Percentiles rank a stretch among this genome's conserved stretches.
Conservation (phyloP, 2,329 filamentous ascomycete genomes). For the Coniochaeta prunicola region DNA sequence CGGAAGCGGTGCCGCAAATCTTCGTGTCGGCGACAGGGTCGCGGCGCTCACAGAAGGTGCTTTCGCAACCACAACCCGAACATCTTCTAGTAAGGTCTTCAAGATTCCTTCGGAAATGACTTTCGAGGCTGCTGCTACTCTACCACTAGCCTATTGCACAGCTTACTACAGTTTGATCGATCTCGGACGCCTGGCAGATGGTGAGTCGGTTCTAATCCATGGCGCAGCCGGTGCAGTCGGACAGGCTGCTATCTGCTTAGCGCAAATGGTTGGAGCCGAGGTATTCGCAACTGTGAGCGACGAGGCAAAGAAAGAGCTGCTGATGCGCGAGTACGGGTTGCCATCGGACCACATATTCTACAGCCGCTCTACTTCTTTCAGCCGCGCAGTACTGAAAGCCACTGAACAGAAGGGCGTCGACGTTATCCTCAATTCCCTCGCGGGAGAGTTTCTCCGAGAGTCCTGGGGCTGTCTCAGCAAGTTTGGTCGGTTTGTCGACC, state of each 20-base stretch:
- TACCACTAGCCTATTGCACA: conserved; percentile 32
- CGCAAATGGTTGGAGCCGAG: conserved; percentile 28
- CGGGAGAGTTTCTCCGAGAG: conserved; percentile 32
- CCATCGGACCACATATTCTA: conserved; percentile 27
- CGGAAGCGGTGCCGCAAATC: conserved; percentile 13
- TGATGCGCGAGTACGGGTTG: conserved; percentile 29
- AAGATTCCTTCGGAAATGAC: conserved; percentile 28
- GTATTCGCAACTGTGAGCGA: conserved; percentile 35
- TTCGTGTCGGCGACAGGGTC: conserved; percentile 28
- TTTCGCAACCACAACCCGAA: conserved; percentile 24
- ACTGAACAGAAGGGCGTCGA: conserved; percentile 27
- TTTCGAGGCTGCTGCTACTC: conserved; percentile 28
- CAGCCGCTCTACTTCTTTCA: conserved; percentile 24
- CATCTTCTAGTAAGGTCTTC: conserved; percentile 19
- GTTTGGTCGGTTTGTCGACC: conserved; percentile 39
- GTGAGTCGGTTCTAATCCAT: conserved; percentile 32
- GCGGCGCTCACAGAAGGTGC: conserved; percentile 24
- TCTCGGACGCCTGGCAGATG: conserved; percentile 26
- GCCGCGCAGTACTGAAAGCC: conserved; percentile 15
- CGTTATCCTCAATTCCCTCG: conserved; percentile 32
- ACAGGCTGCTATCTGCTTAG: conserved; percentile 30
- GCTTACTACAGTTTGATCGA: conserved; percentile 32
- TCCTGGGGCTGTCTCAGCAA: conserved; percentile 35
- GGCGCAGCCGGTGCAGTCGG: conserved; percentile 29
- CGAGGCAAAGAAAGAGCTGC: conserved; percentile 28